phyloP scores from a whole-genome alignment of 768 basidiomycete genomes.

The Cystofilobasidium ferigula region DNA sequence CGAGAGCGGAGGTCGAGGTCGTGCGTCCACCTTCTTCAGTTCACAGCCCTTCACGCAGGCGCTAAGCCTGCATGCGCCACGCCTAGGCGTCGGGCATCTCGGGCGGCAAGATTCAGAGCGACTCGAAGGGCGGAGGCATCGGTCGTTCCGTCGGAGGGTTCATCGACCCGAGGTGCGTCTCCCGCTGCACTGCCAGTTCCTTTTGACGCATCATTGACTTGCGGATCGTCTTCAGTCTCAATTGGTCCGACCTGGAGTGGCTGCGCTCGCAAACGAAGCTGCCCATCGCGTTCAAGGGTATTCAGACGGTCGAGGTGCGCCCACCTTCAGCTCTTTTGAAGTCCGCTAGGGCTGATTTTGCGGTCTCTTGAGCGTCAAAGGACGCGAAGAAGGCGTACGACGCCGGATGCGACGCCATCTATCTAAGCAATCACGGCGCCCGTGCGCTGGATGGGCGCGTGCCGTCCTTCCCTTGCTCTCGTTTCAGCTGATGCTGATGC shows the following conservation, averaged over 20 bases:
- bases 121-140: slow-evolving; percentile 38
- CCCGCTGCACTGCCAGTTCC: not conserved
- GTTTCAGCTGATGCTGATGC: not conserved
- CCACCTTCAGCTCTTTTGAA: too few relatives aligned
- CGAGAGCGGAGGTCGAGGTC: slow-evolving; percentile 36
- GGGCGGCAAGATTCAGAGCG: slow-evolving; percentile 35
- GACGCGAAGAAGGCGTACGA: slow-evolving; percentile 78
- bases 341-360: slow-evolving; percentile 9
- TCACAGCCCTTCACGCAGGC: not conserved
- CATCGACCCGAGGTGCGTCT: slow-evolving; percentile 34
- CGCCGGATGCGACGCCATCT: slow-evolving; percentile 73
- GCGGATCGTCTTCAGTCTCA: not conserved
- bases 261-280: slow-evolving; percentile 40
- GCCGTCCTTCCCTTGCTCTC: not conserved
- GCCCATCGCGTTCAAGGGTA: slow-evolving; percentile 44
- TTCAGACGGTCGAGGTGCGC: slow-evolving; percentile 43
- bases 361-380: slow-evolving; percentile 30
- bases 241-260: slow-evolving; percentile 47
- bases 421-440: slow-evolving; percentile 86
- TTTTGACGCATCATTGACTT: not conserved
- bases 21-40: slow-evolving; percentile 25
- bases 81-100: slow-evolving; percentile 35
- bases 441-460: slow-evolving; percentile 41
- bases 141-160: slow-evolving; percentile 36
- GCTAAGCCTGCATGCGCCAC: not conserved